Evolutionary conservation across 2,329 filamentous ascomycete species (phyloP), one percentile per base, ranked within the genome.

Genomic region (Tricladium varicosporioides): DNA sequence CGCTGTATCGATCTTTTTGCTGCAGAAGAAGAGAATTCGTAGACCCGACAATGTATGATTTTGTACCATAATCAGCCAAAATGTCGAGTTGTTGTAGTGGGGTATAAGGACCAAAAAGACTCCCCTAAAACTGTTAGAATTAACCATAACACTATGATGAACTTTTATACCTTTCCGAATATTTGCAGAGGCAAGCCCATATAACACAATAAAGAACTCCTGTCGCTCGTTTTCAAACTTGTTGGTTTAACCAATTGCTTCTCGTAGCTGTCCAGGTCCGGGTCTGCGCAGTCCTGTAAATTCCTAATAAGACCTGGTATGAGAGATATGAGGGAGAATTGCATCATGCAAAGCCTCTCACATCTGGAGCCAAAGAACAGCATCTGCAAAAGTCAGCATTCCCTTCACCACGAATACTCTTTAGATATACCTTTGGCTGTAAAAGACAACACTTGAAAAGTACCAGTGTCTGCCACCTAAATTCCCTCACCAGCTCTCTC

Each of bases 351-450:
- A 65, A 99, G 78, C 63, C 89, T 84, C 74, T 99, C 94, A 73
- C 94, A 97, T 66, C 92, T 86, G n/a, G 93, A 92, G 60, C 94
- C 92, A 68, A 97, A 99, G 77, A 99, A 97, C 53, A 99, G 86
- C 89, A 97, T 97, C 92, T 96, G 65, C 0, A 27, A 13, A 22
- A 14, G 60, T 22, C 10, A n/a, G 48, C 31, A 50, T 63, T 46
- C 7, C 22, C 22, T 27, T 27, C 22, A 27, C 22, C 22, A 27
- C 7, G 22, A 3, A 27, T 27, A 18, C 10, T 14, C 45, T 33
- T 45, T 31, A 40, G 15, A 48, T 55, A 22, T 72, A 96, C 92
- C 85, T 97, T 99, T 53, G 92, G 93, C 72, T 99, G 93, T 61
- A 99, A 78, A 61, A 99, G 77, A 71, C 92, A 88, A 71, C 91